Evolutionary conservation across 352 stramenopile genomes (phyloP), one percentile per base, ranked within the genome.

Genomic region (Phytophthora brassicae): DNA sequence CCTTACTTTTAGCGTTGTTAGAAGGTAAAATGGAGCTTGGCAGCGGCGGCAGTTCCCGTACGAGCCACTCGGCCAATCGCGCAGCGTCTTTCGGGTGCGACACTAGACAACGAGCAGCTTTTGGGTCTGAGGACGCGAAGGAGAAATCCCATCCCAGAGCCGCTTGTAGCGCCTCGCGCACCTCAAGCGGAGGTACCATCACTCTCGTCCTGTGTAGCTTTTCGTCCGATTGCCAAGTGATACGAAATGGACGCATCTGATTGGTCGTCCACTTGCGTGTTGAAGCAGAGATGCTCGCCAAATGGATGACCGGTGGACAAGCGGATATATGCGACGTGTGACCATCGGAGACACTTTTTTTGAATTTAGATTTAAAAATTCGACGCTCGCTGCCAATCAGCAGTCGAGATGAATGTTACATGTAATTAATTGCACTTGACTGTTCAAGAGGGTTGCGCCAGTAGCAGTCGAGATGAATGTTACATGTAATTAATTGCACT

Each of bases 91-190:
- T 64, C 20, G 74, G 73, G 19, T 77, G 59, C 35, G 68, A 46
- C 24, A 89, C 74, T 6, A 91, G 65, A 23, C 78, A 87, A 6
- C 82, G 82, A 44, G 72, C 69, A 28, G 79, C 65, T 0, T 29
- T 20, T 8, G 76, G 54, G 39, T 88, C 74, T 0, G 49, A 66
- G 9, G 74, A 83, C 35, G 68, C 59, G 64, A 78, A 91, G n/a
- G 75, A 74, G 41, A 82, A 85, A 29, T 69, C 46, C 66, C 75
- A 88, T 55, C 59, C 64, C 24, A 91, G 57, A 60, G 66, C 43
- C 43, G 46, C 29, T 24, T 52, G 45, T 47, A 89, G 62, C 14
- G 58, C 62, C 6, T 64, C 60, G 29, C 75, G 74, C 36, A 90
- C 63, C 43, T 86, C 72, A 8, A 23, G 29, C 14, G 24, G 36